A percentile compares a stretch with the other conserved stretches of the same genome.
phyloP scores from a whole-genome alignment of 2,329 filamentous ascomycete species.

The Aspergillus neoniger region DNA sequence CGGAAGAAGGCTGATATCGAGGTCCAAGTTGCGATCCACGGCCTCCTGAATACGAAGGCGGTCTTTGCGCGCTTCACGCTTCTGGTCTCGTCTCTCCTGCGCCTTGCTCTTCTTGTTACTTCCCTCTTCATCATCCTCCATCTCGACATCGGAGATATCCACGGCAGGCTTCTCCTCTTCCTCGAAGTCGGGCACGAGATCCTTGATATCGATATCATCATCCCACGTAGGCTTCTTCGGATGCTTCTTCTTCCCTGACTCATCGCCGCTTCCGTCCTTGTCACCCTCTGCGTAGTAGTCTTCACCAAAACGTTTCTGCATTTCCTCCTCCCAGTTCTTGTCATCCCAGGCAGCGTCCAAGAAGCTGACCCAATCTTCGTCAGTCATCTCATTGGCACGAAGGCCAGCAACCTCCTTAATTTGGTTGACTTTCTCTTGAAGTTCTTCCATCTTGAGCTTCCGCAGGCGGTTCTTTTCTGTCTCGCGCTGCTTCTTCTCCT shows the following conservation, averaged over 20 bases:
- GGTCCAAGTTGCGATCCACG: conserved; percentile 76
- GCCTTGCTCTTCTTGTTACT: conserved; percentile 49
- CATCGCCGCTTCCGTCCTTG: conserved; percentile 52
- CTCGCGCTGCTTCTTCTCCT: conserved; percentile 72
- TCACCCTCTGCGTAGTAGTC: conserved; percentile 79
- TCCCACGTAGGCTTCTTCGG: conserved; percentile 89
- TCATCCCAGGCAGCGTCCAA: conserved; percentile 88
- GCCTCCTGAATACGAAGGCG: conserved; percentile 81
- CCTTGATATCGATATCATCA: conserved; percentile 96
- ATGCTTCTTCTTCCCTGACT: conserved; percentile 58
- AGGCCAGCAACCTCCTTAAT: conserved; percentile 88
- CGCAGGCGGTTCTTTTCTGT: conserved; percentile 81
- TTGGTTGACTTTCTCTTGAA: conserved; percentile 80
- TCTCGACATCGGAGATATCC: conserved; percentile 58
- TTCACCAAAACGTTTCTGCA: conserved; percentile 85
- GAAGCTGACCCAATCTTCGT: conserved; percentile 82
- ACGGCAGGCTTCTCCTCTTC: conserved; percentile 62
- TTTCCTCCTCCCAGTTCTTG: conserved; percentile 85
- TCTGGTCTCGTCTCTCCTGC: conserved; percentile 57
- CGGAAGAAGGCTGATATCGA: conserved; percentile 65
- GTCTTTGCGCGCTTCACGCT: conserved; percentile 77
- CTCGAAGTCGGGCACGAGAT: conserved; percentile 86
- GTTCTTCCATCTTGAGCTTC: conserved; percentile 87
- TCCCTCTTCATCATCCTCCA: conserved; percentile 42
- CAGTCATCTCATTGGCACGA: conserved; percentile 63